Conservation (phyloP, 2,329 filamentous ascomycete genomes). For the Fusarium denticulatum region DNA sequence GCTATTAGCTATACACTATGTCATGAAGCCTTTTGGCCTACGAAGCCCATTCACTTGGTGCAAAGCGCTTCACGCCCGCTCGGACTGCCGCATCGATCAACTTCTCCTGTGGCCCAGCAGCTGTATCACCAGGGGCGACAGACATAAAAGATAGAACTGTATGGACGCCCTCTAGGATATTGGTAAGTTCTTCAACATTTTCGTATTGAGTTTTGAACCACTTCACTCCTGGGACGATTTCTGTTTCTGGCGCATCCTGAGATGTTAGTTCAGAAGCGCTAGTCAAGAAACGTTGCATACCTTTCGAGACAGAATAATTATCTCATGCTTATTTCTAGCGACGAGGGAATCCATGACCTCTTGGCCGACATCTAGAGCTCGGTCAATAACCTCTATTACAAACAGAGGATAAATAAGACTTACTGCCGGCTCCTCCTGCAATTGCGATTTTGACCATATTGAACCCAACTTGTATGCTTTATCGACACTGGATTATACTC, state of each 20-base stretch:
- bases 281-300: constrained; percentile 39
- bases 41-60: constrained; percentile 68
- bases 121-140: constrained; percentile 42
- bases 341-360: constrained; percentile 63
- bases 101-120: constrained; percentile 43
- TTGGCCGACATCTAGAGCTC: constrained; percentile 58
- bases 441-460: constrained; percentile 41
- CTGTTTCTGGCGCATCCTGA: constrained; percentile 14
- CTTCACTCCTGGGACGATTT: constrained; percentile 7
- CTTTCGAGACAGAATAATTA: constrained; percentile 61
- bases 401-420: neutral
- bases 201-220: constrained; percentile 48
- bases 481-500: too few species aligned
- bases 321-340: constrained; percentile 60
- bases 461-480: neutral
- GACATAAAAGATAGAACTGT: constrained; percentile 64
- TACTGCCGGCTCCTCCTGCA: constrained; percentile 38
- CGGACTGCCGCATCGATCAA: constrained; percentile 66
- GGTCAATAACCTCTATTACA: neutral
- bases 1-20: neutral
- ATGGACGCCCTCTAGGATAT: constrained; percentile 57
- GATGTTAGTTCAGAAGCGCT: neutral
- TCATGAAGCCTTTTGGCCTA: constrained; percentile 28
- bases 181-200: constrained; percentile 44
- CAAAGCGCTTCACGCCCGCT: constrained; percentile 68